phyloP scores from a whole-genome alignment of 2,329 filamentous ascomycete genomes.

The Hypoxylon sp. region DNA sequence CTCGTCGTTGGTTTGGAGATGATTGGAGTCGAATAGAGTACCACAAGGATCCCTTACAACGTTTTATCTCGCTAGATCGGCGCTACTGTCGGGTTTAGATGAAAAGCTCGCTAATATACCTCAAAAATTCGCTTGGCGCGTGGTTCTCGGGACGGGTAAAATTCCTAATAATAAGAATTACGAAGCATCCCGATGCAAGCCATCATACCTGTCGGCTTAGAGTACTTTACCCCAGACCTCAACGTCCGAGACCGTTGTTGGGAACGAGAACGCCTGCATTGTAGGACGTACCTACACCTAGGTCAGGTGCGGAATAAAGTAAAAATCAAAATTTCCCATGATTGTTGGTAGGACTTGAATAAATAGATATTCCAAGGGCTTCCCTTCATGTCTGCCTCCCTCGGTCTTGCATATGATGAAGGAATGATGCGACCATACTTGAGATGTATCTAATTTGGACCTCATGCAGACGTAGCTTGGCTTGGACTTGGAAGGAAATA shows the following conservation, averaged over 20 bases:
- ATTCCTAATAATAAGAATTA: slow-evolving; percentile 37
- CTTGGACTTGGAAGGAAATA: slow-evolving; percentile 11
- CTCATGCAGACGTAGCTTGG: slow-evolving; percentile 31
- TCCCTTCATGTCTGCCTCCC: not conserved
- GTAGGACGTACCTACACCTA: slow-evolving; percentile 9
- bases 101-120: slow-evolving; percentile 23
- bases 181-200: slow-evolving; percentile 32
- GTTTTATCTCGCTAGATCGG: slow-evolving; percentile 43
- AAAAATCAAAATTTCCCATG: slow-evolving; percentile 1
- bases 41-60: slow-evolving; percentile 23
- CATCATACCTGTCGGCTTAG: slow-evolving; percentile 16
- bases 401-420: slow-evolving; percentile 28
- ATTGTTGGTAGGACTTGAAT: slow-evolving; percentile 6
- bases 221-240: slow-evolving; percentile 34
- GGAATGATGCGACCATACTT: slow-evolving; percentile 35
- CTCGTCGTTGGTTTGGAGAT: slow-evolving; percentile 21
- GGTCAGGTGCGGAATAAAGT: not conserved
- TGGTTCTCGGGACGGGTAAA: slow-evolving; percentile 19
- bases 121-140: slow-evolving; percentile 32
- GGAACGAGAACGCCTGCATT: slow-evolving; percentile 23
- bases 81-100: slow-evolving; percentile 35
- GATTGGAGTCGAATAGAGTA: slow-evolving; percentile 13
- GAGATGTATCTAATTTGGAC: slow-evolving; percentile 14
- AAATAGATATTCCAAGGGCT: slow-evolving; percentile 7
- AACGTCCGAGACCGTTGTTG: slow-evolving; percentile 25